These are phyloP conservation scores for Carnegiea gigantea DNA, from an alignment of 179 eudicot genomes.

Conservation along the genomic window DNA sequence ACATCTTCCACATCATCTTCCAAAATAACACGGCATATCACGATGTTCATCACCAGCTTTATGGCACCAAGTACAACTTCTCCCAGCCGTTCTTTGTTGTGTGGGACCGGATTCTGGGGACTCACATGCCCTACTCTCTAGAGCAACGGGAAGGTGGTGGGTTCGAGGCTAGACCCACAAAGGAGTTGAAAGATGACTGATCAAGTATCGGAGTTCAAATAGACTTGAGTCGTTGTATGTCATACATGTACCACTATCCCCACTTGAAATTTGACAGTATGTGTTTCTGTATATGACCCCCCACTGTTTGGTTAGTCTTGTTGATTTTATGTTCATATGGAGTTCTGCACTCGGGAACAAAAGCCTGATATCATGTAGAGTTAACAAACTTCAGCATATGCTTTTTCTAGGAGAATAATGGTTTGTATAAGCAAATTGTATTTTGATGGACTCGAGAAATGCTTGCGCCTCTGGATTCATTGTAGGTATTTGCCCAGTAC, in stretches of 20 bases:
- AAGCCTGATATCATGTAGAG: constrained; percentile 28
- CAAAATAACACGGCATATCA: constrained; percentile 79
- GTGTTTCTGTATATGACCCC: constrained; percentile 27
- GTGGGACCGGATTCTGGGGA: constrained; percentile 81
- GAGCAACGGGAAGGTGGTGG: constrained; percentile 70
- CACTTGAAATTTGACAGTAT: neutral
- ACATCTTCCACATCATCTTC: constrained; percentile 62
- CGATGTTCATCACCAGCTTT: constrained; percentile 87
- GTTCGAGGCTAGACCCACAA: constrained; percentile 69
- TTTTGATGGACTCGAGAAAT: too few species aligned
- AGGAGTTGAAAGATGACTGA: constrained; percentile 57
- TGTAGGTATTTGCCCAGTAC: too few species aligned
- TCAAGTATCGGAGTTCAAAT: neutral
- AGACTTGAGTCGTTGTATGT: constrained; percentile 20
- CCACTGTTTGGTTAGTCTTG: neutral
- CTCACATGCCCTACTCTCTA: constrained; percentile 69
- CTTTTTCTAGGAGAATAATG: neutral
- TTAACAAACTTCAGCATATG: constrained; percentile 9
- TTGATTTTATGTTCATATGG: constrained; percentile 32
- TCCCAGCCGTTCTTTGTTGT: constrained; percentile 82
- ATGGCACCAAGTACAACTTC: constrained; percentile 76
- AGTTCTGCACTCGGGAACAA: constrained; percentile 22
- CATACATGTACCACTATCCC: constrained; percentile 39
- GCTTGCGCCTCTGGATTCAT: too few species aligned
- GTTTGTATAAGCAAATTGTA: too few species aligned